These are phyloP conservation scores for Colletotrichum cordylinicola DNA, from an alignment of 2,329 filamentous ascomycete genomes.

Conservation along the genomic window DNA sequence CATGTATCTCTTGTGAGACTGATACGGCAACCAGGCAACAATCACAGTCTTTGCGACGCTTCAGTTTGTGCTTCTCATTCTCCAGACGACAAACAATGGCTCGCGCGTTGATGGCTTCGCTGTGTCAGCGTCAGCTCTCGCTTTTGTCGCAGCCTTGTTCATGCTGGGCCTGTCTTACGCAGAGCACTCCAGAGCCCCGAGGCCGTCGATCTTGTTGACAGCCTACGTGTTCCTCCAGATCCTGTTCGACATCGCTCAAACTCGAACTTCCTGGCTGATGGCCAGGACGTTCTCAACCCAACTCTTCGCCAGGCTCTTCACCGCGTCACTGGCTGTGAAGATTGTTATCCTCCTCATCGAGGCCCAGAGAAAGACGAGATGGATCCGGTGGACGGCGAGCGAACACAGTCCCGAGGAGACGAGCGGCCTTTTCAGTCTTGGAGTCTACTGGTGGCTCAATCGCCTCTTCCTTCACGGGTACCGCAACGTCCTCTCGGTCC, in stretches of 20 bases:
- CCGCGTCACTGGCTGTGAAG: slow-evolving; percentile 39
- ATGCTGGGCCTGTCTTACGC: slow-evolving; percentile 33
- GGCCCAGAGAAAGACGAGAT: slow-evolving; percentile 41
- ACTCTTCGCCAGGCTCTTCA: slow-evolving; percentile 38
- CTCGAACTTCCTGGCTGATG: slow-evolving; percentile 48
- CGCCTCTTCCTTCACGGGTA: slow-evolving; percentile 39
- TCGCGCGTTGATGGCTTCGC: slow-evolving; percentile 28
- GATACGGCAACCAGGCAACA: slow-evolving; percentile 7
- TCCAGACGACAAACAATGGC: slow-evolving; percentile 28
- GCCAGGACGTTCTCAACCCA: slow-evolving; percentile 13
- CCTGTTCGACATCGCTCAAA: slow-evolving; percentile 48
- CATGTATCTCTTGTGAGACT: not conserved
- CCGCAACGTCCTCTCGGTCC: slow-evolving; percentile 31
- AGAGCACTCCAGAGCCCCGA: slow-evolving; percentile 35
- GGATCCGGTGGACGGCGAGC: slow-evolving; percentile 41
- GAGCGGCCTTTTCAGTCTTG: slow-evolving; percentile 36
- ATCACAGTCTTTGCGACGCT: slow-evolving; percentile 31
- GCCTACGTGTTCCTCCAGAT: slow-evolving; percentile 46
- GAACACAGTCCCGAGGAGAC: slow-evolving; percentile 45
- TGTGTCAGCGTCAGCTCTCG: slow-evolving; percentile 32
- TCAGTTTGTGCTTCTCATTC: slow-evolving; percentile 35
- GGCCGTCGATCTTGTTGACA: slow-evolving; percentile 48
- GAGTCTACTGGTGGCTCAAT: slow-evolving; percentile 40
- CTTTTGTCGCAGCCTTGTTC: slow-evolving; percentile 31
- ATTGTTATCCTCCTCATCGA: slow-evolving; percentile 42